Evolutionary conservation across 2,329 filamentous ascomycete genomes (phyloP).

Genomic region (Teratosphaeria destructans): DNA sequence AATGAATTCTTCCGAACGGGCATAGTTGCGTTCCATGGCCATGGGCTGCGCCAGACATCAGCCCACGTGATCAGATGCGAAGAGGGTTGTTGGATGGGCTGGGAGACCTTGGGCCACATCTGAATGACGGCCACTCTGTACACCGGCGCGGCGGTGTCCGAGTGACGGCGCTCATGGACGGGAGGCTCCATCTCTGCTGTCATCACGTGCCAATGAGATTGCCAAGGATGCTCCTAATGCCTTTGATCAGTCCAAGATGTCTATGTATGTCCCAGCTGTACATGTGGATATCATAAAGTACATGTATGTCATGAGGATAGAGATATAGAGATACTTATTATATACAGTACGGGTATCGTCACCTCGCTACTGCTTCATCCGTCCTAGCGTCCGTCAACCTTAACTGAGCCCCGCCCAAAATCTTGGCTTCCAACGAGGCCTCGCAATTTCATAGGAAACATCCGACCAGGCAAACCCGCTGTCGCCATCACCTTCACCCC

Average conservation of each 20-base stretch:
- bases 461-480: neutral
- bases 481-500: neutral
- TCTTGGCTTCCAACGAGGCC: neutral
- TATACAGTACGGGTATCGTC: neutral
- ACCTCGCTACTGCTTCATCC: neutral
- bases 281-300: neutral
- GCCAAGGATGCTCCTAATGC: neutral
- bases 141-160: conserved; percentile 25
- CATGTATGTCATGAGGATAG: no score
- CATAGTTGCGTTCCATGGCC: conserved; percentile 37
- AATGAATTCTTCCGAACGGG: conserved; percentile 36
- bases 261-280: neutral
- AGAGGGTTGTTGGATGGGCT: neutral
- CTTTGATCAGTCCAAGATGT: neutral
- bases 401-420: neutral
- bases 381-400: neutral
- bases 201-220: neutral
- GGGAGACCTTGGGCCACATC: conserved; percentile 37
- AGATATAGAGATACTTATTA: neutral
- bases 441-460: neutral
- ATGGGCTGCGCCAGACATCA: conserved; percentile 30
- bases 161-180: conserved; percentile 1
- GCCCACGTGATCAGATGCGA: neutral
- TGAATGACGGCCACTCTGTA: conserved; percentile 41
- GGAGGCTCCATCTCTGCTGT: neutral